Percentiles rank a stretch among this genome's conserved stretches.
Evolutionary conservation across 2,329 filamentous ascomycete species (phyloP).

Genomic region (Trichoderma gracile): DNA sequence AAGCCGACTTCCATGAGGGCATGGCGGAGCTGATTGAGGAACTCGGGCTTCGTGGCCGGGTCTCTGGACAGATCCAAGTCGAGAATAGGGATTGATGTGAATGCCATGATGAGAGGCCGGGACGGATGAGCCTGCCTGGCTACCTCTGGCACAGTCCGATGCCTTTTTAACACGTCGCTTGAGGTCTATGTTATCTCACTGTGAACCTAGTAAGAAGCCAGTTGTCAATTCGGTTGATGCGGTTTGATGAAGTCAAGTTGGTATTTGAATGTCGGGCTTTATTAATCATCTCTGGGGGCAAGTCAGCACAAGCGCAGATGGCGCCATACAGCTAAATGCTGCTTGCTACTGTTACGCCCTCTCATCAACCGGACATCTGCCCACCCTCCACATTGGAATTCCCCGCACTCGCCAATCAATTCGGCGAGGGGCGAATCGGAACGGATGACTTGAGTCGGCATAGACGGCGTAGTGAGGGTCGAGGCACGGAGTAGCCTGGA

Average conservation of each 20-base stretch:
- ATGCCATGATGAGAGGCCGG: conserved; percentile 50
- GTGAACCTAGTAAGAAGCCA: neutral
- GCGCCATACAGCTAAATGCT: neutral
- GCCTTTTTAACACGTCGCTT: neutral
- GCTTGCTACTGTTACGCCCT: neutral
- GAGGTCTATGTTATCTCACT: neutral
- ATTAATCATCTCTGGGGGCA: neutral
- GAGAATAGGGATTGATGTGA: conserved; percentile 74
- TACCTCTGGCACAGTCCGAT: neutral
- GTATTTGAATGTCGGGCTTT: too few relatives aligned
- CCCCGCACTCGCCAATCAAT: neutral
- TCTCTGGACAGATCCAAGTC: conserved; percentile 68
- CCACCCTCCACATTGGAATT: neutral
- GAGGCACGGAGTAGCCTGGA: neutral
- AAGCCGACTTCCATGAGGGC: conserved; percentile 87
- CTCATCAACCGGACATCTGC: neutral
- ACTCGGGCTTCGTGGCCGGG: conserved; percentile 67
- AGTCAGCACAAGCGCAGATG: conserved; percentile 8
- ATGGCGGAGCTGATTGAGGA: conserved; percentile 69
- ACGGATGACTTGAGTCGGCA: neutral
- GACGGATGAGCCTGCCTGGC: neutral
- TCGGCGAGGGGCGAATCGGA: neutral
- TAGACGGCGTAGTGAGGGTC: conserved; percentile 1
- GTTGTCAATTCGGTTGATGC: too few relatives aligned
- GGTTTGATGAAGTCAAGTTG: neutral